Evolutionary conservation across 2,329 filamentous ascomycete genomes (phyloP), one percentile per base, ranked within the genome.

Genomic region (Trichoderma citrinoviride): DNA sequence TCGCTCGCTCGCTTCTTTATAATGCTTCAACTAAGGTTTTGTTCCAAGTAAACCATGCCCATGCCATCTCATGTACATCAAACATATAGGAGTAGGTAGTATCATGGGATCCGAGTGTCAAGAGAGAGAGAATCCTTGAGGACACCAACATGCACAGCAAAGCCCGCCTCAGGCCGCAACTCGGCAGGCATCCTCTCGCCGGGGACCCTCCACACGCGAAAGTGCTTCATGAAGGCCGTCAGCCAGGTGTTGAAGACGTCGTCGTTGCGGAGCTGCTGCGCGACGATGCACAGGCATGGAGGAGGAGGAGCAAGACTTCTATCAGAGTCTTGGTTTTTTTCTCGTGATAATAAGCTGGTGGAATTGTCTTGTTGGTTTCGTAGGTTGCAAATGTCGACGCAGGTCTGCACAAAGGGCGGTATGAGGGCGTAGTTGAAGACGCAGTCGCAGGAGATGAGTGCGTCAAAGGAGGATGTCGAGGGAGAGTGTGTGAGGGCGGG

Each of bases 381-480:
- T 17, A 94, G 76, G 10, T 79, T 79, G 76, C 92, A 96, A 25
- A 88, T 83, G 67, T 96, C 90, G 6, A 82, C 86, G 74, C 91
- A 96, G 0, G 92, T 90, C 71, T 89, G 85, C n/a, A 95, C 90
- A 55, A 98, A 85, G 0, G 93, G 92, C 49, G 85, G 80, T 25
- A 98, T 86, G 3, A 98, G 84, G 2, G 90, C 86, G 69, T 97
- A 91, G 77, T 98, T 99, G 81, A 96, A 99, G 70, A 99, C 90
- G 76, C 93, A 97, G 76, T 99, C 95, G 73, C 92, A 96, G 4
- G 93, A 92, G 41, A 98, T 75, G 12, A 98, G 81, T 15, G 87
- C 77, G 71, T 96, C 90, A 69, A 95, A 89, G 65, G 83, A 82
- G 71, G 70, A 73, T 50, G 67, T 72, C 43, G 61, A 68, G 17